Conservation (phyloP, 225 moss, liverwort and hornwort species). For the Pseudisothecium myosuroides region DNA sequence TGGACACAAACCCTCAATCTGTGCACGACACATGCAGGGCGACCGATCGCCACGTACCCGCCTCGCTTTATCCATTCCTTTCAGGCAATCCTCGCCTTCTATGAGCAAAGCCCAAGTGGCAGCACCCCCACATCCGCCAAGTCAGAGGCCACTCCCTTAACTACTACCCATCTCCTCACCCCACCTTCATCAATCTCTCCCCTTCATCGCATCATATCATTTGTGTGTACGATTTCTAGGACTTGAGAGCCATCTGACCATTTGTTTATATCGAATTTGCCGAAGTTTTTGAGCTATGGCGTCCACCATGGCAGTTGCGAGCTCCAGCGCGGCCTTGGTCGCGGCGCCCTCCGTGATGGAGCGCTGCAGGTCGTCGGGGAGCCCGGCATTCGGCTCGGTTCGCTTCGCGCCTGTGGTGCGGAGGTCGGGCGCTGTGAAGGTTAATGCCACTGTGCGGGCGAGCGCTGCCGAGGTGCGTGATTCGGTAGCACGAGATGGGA, state of each 20-base stretch:
- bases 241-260: background rate
- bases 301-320: background rate
- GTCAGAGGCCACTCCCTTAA: background rate
- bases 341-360: conserved; percentile 9
- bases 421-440: background rate
- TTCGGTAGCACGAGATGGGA: too few relatives aligned
- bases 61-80: background rate
- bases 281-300: background rate
- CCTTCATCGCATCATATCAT: too few relatives aligned
- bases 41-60: background rate
- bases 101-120: conserved; percentile 9
- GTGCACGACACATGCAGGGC: background rate
- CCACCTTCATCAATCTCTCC: background rate
- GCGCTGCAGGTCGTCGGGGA: conserved; percentile 13
- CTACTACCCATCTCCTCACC: background rate
- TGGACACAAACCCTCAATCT: background rate
- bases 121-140: background rate
- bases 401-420: background rate
- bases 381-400: conserved; percentile 16
- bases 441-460: conserved; percentile 1
- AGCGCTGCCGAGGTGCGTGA: conserved; percentile 14
- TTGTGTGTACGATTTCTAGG: background rate
- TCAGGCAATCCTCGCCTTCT: background rate
- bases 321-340: conserved; percentile 6
- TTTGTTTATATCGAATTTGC: background rate